Percentiles rank a stretch among this genome's conserved stretches.
Conservation (phyloP, 345 rosid genomes). For the Garcia nutans region DNA sequence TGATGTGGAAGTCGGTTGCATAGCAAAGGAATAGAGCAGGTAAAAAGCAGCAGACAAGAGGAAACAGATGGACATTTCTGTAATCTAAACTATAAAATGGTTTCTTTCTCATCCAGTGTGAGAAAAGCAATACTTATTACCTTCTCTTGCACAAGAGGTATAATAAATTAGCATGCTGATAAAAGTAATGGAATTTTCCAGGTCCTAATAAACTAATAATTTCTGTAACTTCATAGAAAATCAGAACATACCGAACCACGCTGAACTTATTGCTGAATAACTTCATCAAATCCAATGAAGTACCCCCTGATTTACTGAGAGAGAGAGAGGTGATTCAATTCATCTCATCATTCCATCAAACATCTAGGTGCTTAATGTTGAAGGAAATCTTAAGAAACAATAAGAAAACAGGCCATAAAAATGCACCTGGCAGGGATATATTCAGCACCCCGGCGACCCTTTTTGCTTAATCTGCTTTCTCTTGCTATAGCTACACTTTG, state of each 20-base stretch:
- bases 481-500: conserved; percentile 87
- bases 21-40: too few species aligned
- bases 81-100: background rate
- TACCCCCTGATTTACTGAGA: conserved; percentile 74
- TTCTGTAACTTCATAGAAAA: background rate
- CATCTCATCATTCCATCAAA: background rate
- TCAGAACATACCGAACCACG: conserved; percentile 55
- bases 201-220: background rate
- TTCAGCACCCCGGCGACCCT: conserved; percentile 81
- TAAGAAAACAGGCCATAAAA: background rate
- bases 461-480: conserved; percentile 81
- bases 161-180: too few species aligned
- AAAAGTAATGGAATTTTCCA: conserved; percentile 1
- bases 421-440: conserved; percentile 63
- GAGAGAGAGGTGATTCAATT: background rate
- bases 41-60: background rate
- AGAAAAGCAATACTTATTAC: background rate
- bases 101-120: background rate
- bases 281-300: conserved; percentile 79
- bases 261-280: conserved; percentile 82
- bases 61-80: background rate
- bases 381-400: background rate
- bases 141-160: background rate
- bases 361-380: background rate
- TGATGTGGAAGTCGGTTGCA: too few species aligned